Evolutionary conservation across 305 asterid species (phyloP), one percentile per base, ranked within the genome.

Genomic region (Solanum hybrid): DNA sequence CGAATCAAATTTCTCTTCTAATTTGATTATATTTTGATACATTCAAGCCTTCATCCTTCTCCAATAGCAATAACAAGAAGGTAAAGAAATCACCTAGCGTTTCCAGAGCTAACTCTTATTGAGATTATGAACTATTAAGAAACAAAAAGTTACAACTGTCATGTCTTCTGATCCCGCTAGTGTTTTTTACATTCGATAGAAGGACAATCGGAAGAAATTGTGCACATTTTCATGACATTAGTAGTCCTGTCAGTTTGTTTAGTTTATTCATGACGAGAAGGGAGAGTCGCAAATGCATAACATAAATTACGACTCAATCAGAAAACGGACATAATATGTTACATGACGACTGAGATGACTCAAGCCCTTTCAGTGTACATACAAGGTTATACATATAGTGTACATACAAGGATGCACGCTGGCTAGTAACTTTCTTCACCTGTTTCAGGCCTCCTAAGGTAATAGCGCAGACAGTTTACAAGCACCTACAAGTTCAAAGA

Each of bases 351-450:
- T 22, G 27, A 27, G 80, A 88, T 31, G 73, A 84, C 46, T 86
- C 89, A 17, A 77, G 88, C 91, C 88, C 87, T 34, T 31, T 29
- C 29, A 29, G 29, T 29, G 29, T 29, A 29, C 11, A 85, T 27
- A 89, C 71, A 66, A 77, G 86, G 89, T 90, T 79, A 32, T 89
- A 69, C 56, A 81, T 72, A 46, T 37, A 46, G 88, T 32, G 88
- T 78, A 89, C 81, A 82, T 38, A 34, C 78, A 8, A 12, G 38
- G 66, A 69, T 24, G 51, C 20, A 9, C 17, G 10, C 75, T 37
- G 31, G 89, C 92, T 94, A 97, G 93, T 97, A 97, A 93, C 99
- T 97, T 16, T 95, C 99, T 73, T 95, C 99, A 36, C 95, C 98
- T 4, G 99, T 89, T 87, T 95, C 98, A 10, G 99, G 98, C 94